These are phyloP conservation scores for Hyphopichia wangnamkhiaoensis DNA, from an alignment of 1,139 yeast genomes.

Conservation along the genomic window DNA sequence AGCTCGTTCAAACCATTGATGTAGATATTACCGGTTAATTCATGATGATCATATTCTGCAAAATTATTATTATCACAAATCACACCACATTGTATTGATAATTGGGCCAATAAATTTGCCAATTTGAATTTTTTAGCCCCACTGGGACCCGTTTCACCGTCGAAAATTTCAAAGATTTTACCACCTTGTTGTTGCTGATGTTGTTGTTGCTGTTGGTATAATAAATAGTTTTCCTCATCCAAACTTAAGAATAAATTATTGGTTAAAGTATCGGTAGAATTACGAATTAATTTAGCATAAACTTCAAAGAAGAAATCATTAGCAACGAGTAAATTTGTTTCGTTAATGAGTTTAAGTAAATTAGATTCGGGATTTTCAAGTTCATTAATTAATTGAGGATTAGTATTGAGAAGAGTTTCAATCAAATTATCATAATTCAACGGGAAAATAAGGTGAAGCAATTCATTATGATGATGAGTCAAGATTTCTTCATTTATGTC, in stretches of 20 bases:
- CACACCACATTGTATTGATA: conserved; percentile 65
- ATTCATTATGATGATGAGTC: conserved; percentile 18
- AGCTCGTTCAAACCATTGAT: conserved; percentile 51
- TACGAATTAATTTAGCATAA: conserved; percentile 28
- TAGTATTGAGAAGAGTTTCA: conserved; percentile 46
- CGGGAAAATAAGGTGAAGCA: conserved; percentile 40
- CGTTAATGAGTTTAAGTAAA: conserved; percentile 47
- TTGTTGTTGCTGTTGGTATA: conserved; percentile 10
- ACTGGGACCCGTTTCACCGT: conserved; percentile 7
- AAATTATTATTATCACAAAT: conserved; percentile 45
- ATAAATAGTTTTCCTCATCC: conserved; percentile 15
- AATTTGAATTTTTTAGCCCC: conserved; percentile 47
- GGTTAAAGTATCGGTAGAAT: conserved; percentile 31
- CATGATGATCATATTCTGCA: conserved; percentile 47
- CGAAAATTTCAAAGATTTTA: conserved; percentile 20
- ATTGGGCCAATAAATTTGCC: conserved; percentile 68
- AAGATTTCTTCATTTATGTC: conserved; percentile 21
- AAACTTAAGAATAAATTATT: conserved; percentile 27
- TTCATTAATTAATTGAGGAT: conserved; percentile 43
- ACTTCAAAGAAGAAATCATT: conserved; percentile 34
- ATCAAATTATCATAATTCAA: conserved; percentile 40
- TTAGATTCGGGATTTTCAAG: conserved; percentile 42
- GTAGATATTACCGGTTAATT: conserved; percentile 43
- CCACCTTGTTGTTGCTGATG: conserved; percentile 4
- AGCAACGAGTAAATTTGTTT: conserved; percentile 37